A percentile compares a stretch with the other conserved stretches of the same genome.
These are phyloP conservation scores for Leishmania tropica DNA, from an alignment of 208 protist species.

Conservation along the genomic window DNA sequence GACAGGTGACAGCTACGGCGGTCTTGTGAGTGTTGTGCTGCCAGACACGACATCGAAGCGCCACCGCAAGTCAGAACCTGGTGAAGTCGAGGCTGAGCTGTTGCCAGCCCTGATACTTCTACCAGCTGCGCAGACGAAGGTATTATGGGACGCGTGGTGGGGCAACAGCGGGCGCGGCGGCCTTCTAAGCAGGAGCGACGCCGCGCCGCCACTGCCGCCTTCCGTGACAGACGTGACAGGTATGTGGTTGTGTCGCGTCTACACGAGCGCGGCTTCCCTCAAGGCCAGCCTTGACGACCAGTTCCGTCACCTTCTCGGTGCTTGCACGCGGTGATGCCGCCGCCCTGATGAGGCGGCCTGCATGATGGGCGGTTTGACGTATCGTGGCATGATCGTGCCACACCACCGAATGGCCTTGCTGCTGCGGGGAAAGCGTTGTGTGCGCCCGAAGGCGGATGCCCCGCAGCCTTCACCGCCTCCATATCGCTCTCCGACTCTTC, in stretches of 20 bases:
- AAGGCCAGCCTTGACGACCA: slow-evolving; percentile 18
- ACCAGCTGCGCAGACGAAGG: slow-evolving; percentile 15
- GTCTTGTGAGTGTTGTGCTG: slow-evolving; percentile 23
- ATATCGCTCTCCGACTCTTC: not conserved
- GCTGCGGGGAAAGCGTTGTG: not conserved
- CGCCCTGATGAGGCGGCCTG: not conserved
- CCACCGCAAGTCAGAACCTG: not conserved
- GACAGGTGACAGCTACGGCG: slow-evolving; percentile 2
- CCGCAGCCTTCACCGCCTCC: not conserved
- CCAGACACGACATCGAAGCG: not conserved
- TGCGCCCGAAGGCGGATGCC: not conserved
- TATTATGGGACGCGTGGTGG: slow-evolving; percentile 30
- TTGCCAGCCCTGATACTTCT: slow-evolving; percentile 18
- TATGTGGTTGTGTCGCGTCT: slow-evolving; percentile 17
- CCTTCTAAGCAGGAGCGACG: not conserved
- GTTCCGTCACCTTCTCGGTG: slow-evolving; percentile 13
- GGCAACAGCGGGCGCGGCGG: slow-evolving; percentile 2
- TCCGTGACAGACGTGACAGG: slow-evolving; percentile 20
- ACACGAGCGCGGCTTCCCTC: slow-evolving; percentile 12
- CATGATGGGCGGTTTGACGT: not conserved
- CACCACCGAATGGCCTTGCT: not conserved
- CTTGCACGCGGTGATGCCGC: slow-evolving; percentile 4
- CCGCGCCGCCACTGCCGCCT: slow-evolving; percentile 1
- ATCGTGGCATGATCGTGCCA: not conserved
- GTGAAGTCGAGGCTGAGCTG: slow-evolving; percentile 29